Percentiles rank a stretch among this genome's conserved stretches.
phyloP scores from a whole-genome alignment of 148 eudicot species.

The Rhododendron molle region DNA sequence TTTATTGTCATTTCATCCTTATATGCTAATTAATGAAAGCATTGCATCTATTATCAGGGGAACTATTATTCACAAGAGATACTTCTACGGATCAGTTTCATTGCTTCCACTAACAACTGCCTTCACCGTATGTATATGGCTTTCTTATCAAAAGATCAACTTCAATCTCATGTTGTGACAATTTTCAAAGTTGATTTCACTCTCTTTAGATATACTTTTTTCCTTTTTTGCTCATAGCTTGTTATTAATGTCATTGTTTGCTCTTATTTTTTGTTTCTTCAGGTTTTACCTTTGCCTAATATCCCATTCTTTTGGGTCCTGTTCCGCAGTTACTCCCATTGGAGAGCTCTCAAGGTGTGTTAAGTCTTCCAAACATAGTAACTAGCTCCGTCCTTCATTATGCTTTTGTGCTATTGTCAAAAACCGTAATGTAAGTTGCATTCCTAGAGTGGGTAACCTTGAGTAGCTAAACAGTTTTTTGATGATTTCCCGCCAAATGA shows the following conservation, averaged over 20 bases:
- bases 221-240: background rate
- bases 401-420: background rate
- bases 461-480: background rate
- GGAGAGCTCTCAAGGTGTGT: slow-evolving; percentile 92
- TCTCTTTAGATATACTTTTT: background rate
- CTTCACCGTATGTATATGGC: slow-evolving; percentile 50
- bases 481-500: background rate
- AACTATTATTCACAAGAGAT: slow-evolving; percentile 69
- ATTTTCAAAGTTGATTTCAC: background rate
- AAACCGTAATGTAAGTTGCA: background rate
- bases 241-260: background rate
- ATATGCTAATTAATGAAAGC: slow-evolving; percentile 2
- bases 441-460: background rate
- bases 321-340: slow-evolving; percentile 89
- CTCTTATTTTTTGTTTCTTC: slow-evolving; percentile 14
- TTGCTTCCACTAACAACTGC: slow-evolving; percentile 74
- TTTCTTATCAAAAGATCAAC: slow-evolving; percentile 1
- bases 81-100: slow-evolving; percentile 78
- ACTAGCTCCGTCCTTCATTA: background rate
- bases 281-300: slow-evolving; percentile 97
- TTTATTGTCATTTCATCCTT: background rate
- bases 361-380: slow-evolving; percentile 4
- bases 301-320: slow-evolving; percentile 96
- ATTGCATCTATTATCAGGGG: slow-evolving; percentile 52
- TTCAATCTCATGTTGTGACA: background rate